Base-by-base conservation (phyloP, 169 alveolate genomes). In the Cryptosporidium parvum region DNA sequence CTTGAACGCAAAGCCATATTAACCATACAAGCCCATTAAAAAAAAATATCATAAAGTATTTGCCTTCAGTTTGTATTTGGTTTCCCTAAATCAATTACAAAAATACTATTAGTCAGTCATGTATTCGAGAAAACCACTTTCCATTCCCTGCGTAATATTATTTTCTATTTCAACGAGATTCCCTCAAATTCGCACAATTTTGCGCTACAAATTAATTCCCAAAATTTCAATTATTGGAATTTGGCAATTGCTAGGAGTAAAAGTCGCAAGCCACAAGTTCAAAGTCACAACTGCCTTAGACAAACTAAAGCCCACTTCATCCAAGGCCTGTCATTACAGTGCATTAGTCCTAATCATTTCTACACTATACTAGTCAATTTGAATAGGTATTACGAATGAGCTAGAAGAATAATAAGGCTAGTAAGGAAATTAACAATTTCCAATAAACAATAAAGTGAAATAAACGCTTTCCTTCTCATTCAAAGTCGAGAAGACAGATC, bases 1-100 rank as follows among this genome's bases (percentile, higher is more conserved):
- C 23, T 65, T 33, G 72, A 65, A 16, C 72, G 26, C 31, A n/a
- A 29, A 65, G 21, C 51, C 72, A 65, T 65, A 10, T n/a, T 65
- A 31, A 3, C 14, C 1, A 56, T 16, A 56, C n/a, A 48, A 48
- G 21, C 56, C 23, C 23, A 9, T 56, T 0, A n/a, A n/a, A 56
- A 56, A 56, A n/a, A 56, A 2, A 26, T 9, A 35, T n/a, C 14
- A 23, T 2, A 56, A 56, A 56, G n/a, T 56, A 56, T 23, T 9
- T 9, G 4, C 35, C 26, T 56, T 56, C 23, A 23, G 14, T 56
- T 21, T 5, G 67, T 21, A 16, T 16, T 21, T 21, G 18, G 67
- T 56, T 37, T 56, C 39, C 29, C 67, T 56, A 56, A 56, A 56
- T n/a, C 56, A 14, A 56, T 2, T 53, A 16, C 7, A 14, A 21